A percentile compares a stretch with the other conserved stretches of the same genome.
These are phyloP conservation scores for Pterocarpus macrocarpus DNA, from an alignment of 306 rosid genomes.

Conservation along the genomic window DNA sequence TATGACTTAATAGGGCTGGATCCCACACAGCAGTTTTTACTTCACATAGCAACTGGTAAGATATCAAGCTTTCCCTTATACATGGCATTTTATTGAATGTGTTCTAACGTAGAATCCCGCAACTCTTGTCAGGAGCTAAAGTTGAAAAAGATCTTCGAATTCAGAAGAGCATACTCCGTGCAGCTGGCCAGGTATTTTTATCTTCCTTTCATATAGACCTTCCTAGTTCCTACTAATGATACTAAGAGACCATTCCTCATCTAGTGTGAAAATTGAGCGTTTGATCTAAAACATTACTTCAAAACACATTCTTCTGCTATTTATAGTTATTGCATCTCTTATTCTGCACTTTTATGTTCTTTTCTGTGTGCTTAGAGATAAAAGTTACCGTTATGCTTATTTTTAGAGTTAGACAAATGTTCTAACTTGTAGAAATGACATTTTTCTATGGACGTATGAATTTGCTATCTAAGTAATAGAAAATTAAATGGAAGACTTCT, in stretches of 20 bases:
- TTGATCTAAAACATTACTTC: constrained; percentile 34
- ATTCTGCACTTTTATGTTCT: constrained; percentile 15
- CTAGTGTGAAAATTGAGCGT: constrained; percentile 34
- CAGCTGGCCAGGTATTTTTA: constrained; percentile 81
- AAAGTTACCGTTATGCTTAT: constrained; percentile 19
- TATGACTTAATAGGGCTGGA: constrained; percentile 93
- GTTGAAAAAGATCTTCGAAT: constrained; percentile 88
- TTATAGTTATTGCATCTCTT: constrained; percentile 15
- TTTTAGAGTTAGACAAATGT: constrained; percentile 3
- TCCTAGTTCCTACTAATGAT: constrained; percentile 27
- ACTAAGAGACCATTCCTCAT: neutral
- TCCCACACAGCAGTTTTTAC: constrained; percentile 82
- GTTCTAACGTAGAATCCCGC: constrained; percentile 45
- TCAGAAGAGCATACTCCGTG: constrained; percentile 86
- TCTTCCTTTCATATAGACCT: constrained; percentile 2
- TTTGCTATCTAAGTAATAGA: constrained; percentile 12
- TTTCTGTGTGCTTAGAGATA: constrained; percentile 39
- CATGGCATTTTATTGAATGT: constrained; percentile 24
- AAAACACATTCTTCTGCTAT: constrained; percentile 24
- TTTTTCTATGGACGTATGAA: constrained; percentile 36
- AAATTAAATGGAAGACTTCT: constrained; percentile 29
- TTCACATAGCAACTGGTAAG: constrained; percentile 91
- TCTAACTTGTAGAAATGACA: constrained; percentile 1
- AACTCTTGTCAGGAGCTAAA: constrained; percentile 73
- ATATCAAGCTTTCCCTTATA: constrained; percentile 19